These are phyloP conservation scores for Apiotrichum akiyoshidainum DNA, from an alignment of 1,284 basidiomycete species.

Conservation along the genomic window DNA sequence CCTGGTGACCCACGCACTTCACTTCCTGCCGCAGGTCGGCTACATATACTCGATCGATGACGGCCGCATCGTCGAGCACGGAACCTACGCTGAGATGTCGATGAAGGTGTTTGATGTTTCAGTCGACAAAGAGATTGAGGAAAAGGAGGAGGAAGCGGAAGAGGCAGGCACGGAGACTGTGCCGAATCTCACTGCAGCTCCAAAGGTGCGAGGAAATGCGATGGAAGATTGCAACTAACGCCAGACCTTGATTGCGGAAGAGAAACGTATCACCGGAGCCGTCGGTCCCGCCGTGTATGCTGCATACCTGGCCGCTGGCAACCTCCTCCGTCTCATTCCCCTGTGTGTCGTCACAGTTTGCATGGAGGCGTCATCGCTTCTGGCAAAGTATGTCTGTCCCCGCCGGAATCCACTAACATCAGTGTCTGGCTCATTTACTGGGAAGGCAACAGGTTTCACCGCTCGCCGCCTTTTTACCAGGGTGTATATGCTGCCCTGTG, in stretches of 20 bases:
- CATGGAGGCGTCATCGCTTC: conserved; percentile 58
- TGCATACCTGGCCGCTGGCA: conserved; percentile 64
- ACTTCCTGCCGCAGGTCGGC: conserved; percentile 43
- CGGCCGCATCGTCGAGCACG: conserved; percentile 63
- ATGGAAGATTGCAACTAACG: not conserved
- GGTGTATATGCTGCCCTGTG: conserved; percentile 67
- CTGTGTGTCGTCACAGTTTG: conserved; percentile 48
- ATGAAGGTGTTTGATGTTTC: conserved; percentile 62
- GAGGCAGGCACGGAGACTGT: conserved; percentile 39
- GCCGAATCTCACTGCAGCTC: conserved; percentile 55
- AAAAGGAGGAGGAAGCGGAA: conserved; percentile 54
- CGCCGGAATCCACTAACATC: not conserved
- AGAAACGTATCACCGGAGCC: conserved; percentile 60
- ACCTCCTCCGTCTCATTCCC: conserved; percentile 12
- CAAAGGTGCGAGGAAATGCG: conserved; percentile 58
- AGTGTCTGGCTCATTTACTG: conserved; percentile 65
- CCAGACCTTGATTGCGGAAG: conserved; percentile 46
- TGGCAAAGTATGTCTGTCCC: conserved; percentile 32
- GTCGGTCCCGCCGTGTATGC: conserved; percentile 63
- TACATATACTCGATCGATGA: conserved; percentile 53
- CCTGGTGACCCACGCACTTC: conserved; percentile 57
- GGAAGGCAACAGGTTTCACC: conserved; percentile 56
- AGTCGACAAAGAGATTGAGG: too few species aligned
- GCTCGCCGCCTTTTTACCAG: conserved; percentile 60
- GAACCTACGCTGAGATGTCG: conserved; percentile 60